Percentiles rank a stretch among this genome's conserved stretches.
phyloP scores from a whole-genome alignment of 192 early-diverging fungal genomes.

The Backusella luteola region DNA sequence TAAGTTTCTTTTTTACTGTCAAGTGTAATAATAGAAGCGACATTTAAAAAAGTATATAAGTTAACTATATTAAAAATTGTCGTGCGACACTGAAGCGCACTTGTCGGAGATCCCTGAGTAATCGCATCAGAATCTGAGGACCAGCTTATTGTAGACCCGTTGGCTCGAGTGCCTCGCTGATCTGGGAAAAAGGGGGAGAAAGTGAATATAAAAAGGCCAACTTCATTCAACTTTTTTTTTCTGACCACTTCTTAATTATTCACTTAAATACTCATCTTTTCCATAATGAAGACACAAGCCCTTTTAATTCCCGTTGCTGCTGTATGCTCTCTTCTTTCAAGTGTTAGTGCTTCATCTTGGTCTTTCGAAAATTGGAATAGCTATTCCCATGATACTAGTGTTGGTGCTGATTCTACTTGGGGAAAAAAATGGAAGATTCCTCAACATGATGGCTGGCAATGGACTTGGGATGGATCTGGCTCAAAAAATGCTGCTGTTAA shows the following conservation, averaged over 20 bases:
- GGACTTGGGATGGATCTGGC: not conserved
- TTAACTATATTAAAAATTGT: not conserved
- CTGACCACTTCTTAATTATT: not conserved
- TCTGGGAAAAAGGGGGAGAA: not conserved
- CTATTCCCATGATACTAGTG: not conserved
- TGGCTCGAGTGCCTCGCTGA: not conserved
- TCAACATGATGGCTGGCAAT: slow-evolving; percentile 4
- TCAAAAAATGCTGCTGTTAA: not conserved
- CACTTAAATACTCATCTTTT: not conserved
- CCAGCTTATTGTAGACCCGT: not conserved
- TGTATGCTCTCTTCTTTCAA: not conserved
- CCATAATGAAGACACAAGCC: not conserved
- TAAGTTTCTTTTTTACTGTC: not conserved
- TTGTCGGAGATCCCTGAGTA: not conserved
- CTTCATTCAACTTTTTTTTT: not conserved
- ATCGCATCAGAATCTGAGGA: not conserved
- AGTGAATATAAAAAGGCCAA: not conserved
- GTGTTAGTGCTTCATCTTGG: not conserved
- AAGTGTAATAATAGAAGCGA: not conserved
- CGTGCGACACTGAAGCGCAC: not conserved
- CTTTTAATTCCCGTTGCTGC: not conserved
- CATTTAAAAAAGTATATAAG: not conserved
- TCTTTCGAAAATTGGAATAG: slow-evolving; percentile 14
- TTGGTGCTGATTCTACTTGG: not conserved
- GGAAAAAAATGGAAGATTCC: slow-evolving; percentile 3